phyloP scores from a whole-genome alignment of 306 rosid species.

The Prunus dulcis region DNA sequence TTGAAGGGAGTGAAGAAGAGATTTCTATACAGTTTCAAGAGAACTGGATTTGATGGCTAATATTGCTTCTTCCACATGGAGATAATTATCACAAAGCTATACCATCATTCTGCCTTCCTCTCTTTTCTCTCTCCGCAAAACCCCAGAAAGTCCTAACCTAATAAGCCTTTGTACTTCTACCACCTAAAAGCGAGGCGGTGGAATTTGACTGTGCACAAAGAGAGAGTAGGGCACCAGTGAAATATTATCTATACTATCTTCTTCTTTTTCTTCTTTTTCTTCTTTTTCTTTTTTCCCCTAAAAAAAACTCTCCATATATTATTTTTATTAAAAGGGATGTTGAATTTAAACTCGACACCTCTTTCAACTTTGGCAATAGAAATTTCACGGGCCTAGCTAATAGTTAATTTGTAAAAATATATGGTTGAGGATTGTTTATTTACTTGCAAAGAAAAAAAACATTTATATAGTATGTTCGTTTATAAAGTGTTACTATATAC shows the following conservation, averaged over 20 bases:
- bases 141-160: constrained; percentile 22
- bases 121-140: constrained; percentile 7
- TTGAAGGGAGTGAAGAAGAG: constrained; percentile 36
- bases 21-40: not conserved
- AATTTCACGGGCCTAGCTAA: too few species aligned
- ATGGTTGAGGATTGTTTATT: too few species aligned
- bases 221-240: not conserved
- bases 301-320: too few species aligned
- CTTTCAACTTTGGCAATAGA: too few species aligned
- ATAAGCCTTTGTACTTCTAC: not conserved
- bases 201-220: constrained; percentile 32
- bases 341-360: too few species aligned
- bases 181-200: constrained; percentile 2
- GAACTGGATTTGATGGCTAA: not conserved
- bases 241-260: not conserved
- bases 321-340: too few species aligned
- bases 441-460: too few species aligned
- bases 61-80: constrained; percentile 2
- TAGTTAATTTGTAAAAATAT: too few species aligned
- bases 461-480: too few species aligned
- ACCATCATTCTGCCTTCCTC: constrained; percentile 21
- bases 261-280: too few species aligned
- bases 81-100: constrained; percentile 26
- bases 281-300: too few species aligned
- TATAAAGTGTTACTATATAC: too few species aligned